Conservation (phyloP, 257 asterid species). For the Solanum dulcamara region DNA sequence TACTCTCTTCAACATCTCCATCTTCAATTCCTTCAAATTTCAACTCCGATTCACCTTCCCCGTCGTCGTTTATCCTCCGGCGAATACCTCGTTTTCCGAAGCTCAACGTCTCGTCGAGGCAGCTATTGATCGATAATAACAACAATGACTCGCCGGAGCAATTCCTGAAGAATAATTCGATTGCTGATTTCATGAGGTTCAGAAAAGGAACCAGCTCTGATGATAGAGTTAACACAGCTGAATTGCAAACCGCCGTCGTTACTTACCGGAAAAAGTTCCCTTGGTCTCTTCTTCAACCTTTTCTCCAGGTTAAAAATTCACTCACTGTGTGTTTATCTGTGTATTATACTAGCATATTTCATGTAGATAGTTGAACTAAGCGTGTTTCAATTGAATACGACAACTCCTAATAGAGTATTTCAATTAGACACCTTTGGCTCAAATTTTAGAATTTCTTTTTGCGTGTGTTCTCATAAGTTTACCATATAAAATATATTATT, state of each 20-base stretch:
- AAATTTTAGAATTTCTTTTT: neutral
- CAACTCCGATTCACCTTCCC: slow-evolving; percentile 20
- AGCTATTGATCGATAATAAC: slow-evolving; percentile 3
- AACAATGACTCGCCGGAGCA: slow-evolving; percentile 39
- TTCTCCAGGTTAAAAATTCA: slow-evolving; percentile 45
- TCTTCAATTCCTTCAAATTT: slow-evolving; percentile 33
- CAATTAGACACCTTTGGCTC: neutral
- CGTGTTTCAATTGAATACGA: neutral
- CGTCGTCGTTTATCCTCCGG: neutral
- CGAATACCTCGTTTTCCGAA: slow-evolving; percentile 17
- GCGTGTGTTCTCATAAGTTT: neutral
- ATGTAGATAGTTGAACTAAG: neutral
- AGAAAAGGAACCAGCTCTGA: slow-evolving; percentile 15
- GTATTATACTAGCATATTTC: neutral
- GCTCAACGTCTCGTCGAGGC: slow-evolving; percentile 22
- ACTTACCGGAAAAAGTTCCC: slow-evolving; percentile 83
- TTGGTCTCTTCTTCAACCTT: slow-evolving; percentile 81
- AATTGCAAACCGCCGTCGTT: slow-evolving; percentile 88
- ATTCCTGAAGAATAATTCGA: slow-evolving; percentile 57
- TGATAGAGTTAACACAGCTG: slow-evolving; percentile 21
- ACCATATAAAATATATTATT: neutral
- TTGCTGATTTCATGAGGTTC: slow-evolving; percentile 95
- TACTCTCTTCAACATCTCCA: slow-evolving; percentile 30
- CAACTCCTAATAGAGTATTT: neutral
- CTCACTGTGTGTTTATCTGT: neutral